Conservation (phyloP, 148 eudicot genomes). For the Fagopyrum tataricum region DNA sequence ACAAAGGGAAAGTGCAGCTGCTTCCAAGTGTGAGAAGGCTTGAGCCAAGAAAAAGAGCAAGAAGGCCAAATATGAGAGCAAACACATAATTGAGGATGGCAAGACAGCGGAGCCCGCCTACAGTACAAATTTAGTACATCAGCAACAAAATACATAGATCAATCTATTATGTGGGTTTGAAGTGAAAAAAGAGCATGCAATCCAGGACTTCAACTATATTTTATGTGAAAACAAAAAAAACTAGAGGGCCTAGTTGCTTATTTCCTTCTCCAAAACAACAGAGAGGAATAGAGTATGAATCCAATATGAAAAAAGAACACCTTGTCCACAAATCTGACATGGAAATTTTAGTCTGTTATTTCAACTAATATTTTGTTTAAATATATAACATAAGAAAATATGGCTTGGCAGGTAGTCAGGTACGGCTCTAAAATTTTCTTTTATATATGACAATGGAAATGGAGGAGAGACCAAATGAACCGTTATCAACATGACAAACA, state of each 20-base stretch:
- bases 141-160: not conserved
- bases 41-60: conserved; percentile 79
- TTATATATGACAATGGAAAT: not conserved
- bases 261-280: not conserved
- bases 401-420: not conserved
- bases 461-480: not conserved
- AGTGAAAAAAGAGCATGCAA: not conserved
- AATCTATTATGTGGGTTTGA: not conserved
- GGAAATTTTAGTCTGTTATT: not conserved
- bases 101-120: conserved; percentile 93
- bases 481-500: not conserved
- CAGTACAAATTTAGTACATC: conserved; percentile 7
- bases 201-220: not conserved
- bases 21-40: conserved; percentile 78
- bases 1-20: conserved; percentile 78
- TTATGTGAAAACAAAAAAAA: not conserved
- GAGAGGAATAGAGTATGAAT: not conserved
- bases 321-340: not conserved
- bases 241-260: not conserved
- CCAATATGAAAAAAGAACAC: not conserved
- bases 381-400: not conserved
- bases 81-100: conserved; percentile 60
- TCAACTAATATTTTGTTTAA: not conserved
- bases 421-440: not conserved
- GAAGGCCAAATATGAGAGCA: conserved; percentile 63